phyloP scores from a whole-genome alignment of 83 land plant genomes.

The Picea abies region DNA sequence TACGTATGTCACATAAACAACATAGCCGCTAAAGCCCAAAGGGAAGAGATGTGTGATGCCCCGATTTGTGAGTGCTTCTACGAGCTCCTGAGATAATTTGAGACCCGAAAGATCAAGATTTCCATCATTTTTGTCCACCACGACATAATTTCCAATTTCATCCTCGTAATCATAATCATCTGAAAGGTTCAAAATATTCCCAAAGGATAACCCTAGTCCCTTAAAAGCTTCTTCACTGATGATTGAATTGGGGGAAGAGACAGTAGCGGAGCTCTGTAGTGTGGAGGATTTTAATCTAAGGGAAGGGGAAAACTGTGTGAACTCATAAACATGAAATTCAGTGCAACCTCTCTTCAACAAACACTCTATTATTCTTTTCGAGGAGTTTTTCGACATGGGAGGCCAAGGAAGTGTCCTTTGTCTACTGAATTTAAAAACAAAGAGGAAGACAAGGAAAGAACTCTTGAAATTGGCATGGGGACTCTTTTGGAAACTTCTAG shows the following conservation, averaged over 20 bases:
- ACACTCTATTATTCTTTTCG: neutral
- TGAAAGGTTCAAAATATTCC: slow-evolving; percentile 14
- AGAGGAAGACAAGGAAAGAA: neutral
- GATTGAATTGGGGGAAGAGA: slow-evolving; percentile 56
- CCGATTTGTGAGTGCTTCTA: slow-evolving; percentile 63
- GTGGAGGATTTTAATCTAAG: neutral
- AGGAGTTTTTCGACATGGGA: neutral
- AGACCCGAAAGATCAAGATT: slow-evolving; percentile 71
- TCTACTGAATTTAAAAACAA: slow-evolving; percentile 13
- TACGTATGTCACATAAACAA: too few species aligned
- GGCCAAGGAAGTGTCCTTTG: slow-evolving; percentile 9
- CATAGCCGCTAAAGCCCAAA: too few species aligned
- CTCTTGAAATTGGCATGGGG: neutral
- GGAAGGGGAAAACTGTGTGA: too few species aligned
- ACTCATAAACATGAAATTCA: neutral
- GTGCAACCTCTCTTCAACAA: neutral
- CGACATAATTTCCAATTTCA: slow-evolving; percentile 7
- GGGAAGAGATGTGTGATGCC: slow-evolving; percentile 92
- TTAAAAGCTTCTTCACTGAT: slow-evolving; percentile 76
- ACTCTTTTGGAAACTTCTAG: slow-evolving; percentile 25
- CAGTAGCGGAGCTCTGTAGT: slow-evolving; percentile 20
- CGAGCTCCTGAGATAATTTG: slow-evolving; percentile 53
- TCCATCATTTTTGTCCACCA: slow-evolving; percentile 29
- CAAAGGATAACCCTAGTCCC: slow-evolving; percentile 29
- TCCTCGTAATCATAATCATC: slow-evolving; percentile 24